phyloP scores from a whole-genome alignment of 2,329 filamentous ascomycete genomes.

The Juglanconis oblonga region DNA sequence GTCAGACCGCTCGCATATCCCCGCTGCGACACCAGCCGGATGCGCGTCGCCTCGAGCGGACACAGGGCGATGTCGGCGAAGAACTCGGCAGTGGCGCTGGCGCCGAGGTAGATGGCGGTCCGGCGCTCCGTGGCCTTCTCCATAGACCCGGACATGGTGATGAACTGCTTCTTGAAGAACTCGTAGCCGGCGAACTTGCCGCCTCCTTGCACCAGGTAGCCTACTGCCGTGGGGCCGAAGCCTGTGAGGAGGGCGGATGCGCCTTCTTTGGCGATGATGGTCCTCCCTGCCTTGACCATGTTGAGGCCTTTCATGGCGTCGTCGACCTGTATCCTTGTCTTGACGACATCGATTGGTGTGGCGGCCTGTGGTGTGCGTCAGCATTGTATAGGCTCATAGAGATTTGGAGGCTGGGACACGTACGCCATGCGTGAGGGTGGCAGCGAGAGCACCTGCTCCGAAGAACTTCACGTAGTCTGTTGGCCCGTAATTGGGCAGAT shows the following conservation, averaged over 20 bases:
- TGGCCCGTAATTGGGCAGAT: conserved; percentile 38
- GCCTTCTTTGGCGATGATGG: conserved; percentile 77
- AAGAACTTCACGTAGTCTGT: conserved; percentile 53
- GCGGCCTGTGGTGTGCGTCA: conserved; percentile 36
- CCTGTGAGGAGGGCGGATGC: conserved; percentile 77
- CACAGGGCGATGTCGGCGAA: conserved; percentile 80
- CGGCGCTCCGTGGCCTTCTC: conserved; percentile 42
- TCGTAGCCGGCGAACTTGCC: conserved; percentile 92
- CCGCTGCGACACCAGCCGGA: conserved; percentile 77
- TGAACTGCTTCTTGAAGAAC: conserved; percentile 88
- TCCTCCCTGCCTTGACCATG: conserved; percentile 74
- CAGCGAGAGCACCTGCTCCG: conserved; percentile 49
- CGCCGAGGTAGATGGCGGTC: conserved; percentile 67
- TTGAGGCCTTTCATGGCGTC: conserved; percentile 80
- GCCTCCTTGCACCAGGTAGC: conserved; percentile 86
- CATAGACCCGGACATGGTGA: conserved; percentile 61
- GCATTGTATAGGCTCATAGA: background rate
- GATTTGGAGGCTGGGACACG: conserved; percentile 19
- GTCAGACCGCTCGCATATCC: conserved; percentile 72
- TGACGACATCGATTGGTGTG: conserved; percentile 67
- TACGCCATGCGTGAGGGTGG: conserved; percentile 50
- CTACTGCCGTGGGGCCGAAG: conserved; percentile 79
- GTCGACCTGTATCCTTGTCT: conserved; percentile 89
- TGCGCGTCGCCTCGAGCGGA: conserved; percentile 80
- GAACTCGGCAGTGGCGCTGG: conserved; percentile 67